Evolutionary conservation across 257 asterid species (phyloP).

Genomic region (Catharanthus roseus): DNA sequence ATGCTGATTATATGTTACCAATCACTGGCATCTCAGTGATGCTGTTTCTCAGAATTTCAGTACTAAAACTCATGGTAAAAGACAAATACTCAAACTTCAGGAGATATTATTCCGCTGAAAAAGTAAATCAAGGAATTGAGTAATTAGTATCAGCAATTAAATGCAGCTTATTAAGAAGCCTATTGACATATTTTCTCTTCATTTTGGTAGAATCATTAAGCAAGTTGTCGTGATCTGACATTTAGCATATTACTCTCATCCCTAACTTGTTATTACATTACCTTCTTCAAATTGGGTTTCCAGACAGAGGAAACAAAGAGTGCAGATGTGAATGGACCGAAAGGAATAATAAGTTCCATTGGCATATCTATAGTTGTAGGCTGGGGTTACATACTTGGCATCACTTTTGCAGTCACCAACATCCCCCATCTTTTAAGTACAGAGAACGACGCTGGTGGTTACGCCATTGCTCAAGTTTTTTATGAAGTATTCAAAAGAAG

Average conservation of each 20-base stretch:
- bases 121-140: not conserved
- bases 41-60: not conserved
- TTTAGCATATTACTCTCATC: not conserved
- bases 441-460: constrained; percentile 82
- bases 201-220: not conserved
- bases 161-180: not conserved
- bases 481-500: constrained; percentile 69
- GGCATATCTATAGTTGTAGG: constrained; percentile 86
- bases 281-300: constrained; percentile 20
- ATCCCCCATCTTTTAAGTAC: constrained; percentile 61
- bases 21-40: not conserved
- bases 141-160: not conserved
- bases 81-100: not conserved
- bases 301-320: constrained; percentile 93
- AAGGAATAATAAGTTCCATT: constrained; percentile 87
- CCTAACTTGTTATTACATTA: not conserved
- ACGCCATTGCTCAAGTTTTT: constrained; percentile 85
- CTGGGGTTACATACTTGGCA: constrained; percentile 92
- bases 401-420: constrained; percentile 82
- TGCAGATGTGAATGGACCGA: constrained; percentile 83
- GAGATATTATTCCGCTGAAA: not conserved
- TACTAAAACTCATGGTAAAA: not conserved
- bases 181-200: not conserved
- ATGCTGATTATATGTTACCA: not conserved
- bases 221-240: not conserved